Evolutionary conservation across 2,329 filamentous ascomycete species (phyloP), one percentile per base, ranked within the genome.

Genomic region (Botrytis elliptica): DNA sequence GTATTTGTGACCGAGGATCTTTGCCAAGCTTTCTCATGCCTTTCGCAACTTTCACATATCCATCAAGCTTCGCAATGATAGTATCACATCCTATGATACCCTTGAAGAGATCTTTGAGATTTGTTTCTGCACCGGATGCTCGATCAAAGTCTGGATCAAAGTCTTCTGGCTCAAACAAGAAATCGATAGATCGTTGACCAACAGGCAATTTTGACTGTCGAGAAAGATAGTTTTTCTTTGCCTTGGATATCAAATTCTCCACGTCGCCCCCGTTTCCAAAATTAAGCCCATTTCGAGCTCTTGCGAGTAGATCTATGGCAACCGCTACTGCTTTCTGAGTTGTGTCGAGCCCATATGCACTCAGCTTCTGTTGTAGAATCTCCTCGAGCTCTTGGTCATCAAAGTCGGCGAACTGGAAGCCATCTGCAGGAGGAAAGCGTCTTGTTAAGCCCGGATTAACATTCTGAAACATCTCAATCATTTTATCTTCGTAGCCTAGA

Each of bases 251-350:
- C 81, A 93, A 79, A n/a, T 87, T 92, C 65, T 95, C 91, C 29
- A 96, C 88, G 75, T 93, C 92, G 0, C 91, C 89, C 0, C 89
- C 92, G 77, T 95, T 95, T 1, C 92, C 89, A 79, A 93, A 93
- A 75, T 92, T 87, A 0, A 87, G 86, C 0, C 88, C 85, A 76
- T 91, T 91, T 0, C 91, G 87, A 1, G 87, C 86, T 6, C 90
- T 85, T 10, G 83, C 82, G 0, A 95, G 83, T n/a, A 91, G 83
- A 4, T 90, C 88, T 73, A 90, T 82, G 0, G 87, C 90, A 0
- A 88, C 87, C 0, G 81, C 80, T 70, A 86, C 86, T 0, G 85
- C 91, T 40, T 85, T 79, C 0, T 83, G 81, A 0, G 88, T 90
- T 0, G 86, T 86, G 2, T 79, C 79, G 71, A 90, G 88, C 0